Base-by-base conservation (phyloP, 495 filamentous ascomycete species). In the Xylaria cubensis region DNA sequence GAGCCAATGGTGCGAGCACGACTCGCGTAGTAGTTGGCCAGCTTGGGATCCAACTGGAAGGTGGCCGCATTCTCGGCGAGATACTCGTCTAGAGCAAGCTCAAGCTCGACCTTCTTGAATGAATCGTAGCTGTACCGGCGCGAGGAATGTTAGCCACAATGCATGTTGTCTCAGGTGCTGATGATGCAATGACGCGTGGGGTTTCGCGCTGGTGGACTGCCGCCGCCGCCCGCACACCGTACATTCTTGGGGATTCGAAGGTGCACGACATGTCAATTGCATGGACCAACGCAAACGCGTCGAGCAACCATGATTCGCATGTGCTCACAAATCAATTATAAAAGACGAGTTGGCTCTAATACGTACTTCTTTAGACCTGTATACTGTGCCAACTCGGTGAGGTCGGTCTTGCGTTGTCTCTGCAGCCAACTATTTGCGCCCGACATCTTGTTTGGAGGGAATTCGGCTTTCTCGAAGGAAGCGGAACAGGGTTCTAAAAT, bases 81-180 rank as follows among this genome's bases (percentile, higher is more conserved):
- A 82, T 92, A 90, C 32, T 92, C 87, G 64, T 96, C 92, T 69
- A 99, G 88, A 34, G 88, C 85, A 64, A 84, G 75, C 78, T 94
- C 92, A 50, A 98, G 89, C n/a, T 98, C 94, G 72, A 84, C 81
- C 82, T 98, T 98, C 75, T 91, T 92, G 73, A 89, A 80, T 48
- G 88, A 85, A 67, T 93, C 91, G 76, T 87, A 89, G 75, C 94
- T 97, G 74, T 76, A 72, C 53, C 69, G 69, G 69, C 39, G 51
- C 55, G 51, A 67, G 67, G 69, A 68, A 72, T 71, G 75, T 79
- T 75, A 79, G 77, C 77, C 72, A 79, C 70, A 70, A 1, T 73
- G 69, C 46, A 67, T 15, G 36, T 65, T 71, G 70, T 72, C 63
- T 71, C 58, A 17, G 19, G 26, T 41, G 61, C 12, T 64, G 59